These are phyloP conservation scores for Coniella lustricola DNA, from an alignment of 2,329 filamentous ascomycete species.

Conservation along the genomic window DNA sequence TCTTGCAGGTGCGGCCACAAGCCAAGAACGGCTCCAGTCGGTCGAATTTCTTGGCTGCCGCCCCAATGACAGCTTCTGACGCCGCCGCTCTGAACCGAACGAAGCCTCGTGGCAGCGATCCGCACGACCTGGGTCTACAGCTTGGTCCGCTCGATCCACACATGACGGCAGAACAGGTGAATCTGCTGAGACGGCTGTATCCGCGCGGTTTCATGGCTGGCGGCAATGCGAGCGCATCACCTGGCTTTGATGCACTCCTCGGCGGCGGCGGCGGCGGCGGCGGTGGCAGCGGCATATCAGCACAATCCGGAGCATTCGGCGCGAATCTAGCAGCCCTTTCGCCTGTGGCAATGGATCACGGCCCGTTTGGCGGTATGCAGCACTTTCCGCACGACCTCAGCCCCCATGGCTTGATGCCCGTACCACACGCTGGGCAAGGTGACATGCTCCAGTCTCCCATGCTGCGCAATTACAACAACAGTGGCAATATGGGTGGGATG, in stretches of 20 bases:
- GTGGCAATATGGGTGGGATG: slow-evolving; percentile 29
- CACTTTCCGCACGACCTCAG: slow-evolving; percentile 35
- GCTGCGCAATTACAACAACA: slow-evolving; percentile 31
- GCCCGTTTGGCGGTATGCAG: slow-evolving; percentile 27
- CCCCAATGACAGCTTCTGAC: slow-evolving; percentile 30
- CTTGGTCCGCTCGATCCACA: slow-evolving; percentile 35
- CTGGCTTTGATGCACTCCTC: no score
- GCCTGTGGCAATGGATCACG: slow-evolving; percentile 35
- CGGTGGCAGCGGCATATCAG: slow-evolving; percentile 22
- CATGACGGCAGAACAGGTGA: slow-evolving; percentile 26
- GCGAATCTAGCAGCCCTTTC: slow-evolving; percentile 44
- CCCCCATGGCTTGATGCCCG: slow-evolving; percentile 37
- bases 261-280: no score
- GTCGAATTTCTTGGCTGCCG: slow-evolving; percentile 4
- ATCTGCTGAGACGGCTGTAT: slow-evolving; percentile 32
- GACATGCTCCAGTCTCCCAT: slow-evolving; percentile 46
- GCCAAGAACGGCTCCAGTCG: slow-evolving; percentile 32
- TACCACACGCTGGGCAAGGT: slow-evolving; percentile 30
- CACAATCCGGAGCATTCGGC: slow-evolving; percentile 37
- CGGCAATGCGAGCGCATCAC: slow-evolving; percentile 6
- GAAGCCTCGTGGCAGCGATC: slow-evolving; percentile 26
- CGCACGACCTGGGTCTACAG: slow-evolving; percentile 21
- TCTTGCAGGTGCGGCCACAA: slow-evolving; percentile 67
- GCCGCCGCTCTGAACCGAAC: slow-evolving; percentile 30
- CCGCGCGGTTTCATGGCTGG: slow-evolving; percentile 30